A percentile compares a stretch with the other conserved stretches of the same genome.
phyloP scores from a whole-genome alignment of 1,139 yeast species.

The Kodamaea plutei region DNA sequence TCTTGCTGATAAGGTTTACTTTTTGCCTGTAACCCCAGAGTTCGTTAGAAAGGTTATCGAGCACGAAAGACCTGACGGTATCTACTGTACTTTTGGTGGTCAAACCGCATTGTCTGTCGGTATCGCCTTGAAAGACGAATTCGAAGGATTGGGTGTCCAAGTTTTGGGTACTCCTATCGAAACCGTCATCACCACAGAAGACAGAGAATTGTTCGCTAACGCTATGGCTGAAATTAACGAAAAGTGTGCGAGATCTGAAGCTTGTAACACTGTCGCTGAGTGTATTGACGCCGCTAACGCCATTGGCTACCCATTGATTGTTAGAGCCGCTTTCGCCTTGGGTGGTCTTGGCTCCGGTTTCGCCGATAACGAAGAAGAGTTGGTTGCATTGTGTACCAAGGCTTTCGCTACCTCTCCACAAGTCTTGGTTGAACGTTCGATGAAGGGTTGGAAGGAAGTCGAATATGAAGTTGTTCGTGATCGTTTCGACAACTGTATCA shows the following conservation, averaged over 20 bases:
- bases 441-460: conserved; percentile 99
- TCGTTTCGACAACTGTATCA: conserved; percentile 94
- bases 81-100: conserved; percentile 96
- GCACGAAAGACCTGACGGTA: conserved; percentile 95
- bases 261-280: conserved; percentile 75
- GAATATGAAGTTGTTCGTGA: conserved; percentile 99
- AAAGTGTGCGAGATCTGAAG: conserved; percentile 90
- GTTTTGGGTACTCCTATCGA: conserved; percentile 97
- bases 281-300: conserved; percentile 80
- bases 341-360: conserved; percentile 99
- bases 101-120: conserved; percentile 97
- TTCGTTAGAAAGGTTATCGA: conserved; percentile 92
- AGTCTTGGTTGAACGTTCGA: conserved; percentile 89
- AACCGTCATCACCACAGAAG: conserved; percentile 95
- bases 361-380: conserved; percentile 85
- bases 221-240: conserved; percentile 95
- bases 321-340: conserved; percentile 94
- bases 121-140: conserved; percentile 91
- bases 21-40: conserved; percentile 93
- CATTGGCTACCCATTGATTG: conserved; percentile 93
- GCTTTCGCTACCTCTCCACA: conserved; percentile 97
- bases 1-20: conserved; percentile 95
- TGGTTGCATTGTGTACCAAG: conserved; percentile 77
- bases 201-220: conserved; percentile 89
- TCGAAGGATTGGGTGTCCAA: conserved; percentile 84